Evolutionary conservation across 768 basidiomycete genomes (phyloP).

Genomic region (Lentinula sp.): DNA sequence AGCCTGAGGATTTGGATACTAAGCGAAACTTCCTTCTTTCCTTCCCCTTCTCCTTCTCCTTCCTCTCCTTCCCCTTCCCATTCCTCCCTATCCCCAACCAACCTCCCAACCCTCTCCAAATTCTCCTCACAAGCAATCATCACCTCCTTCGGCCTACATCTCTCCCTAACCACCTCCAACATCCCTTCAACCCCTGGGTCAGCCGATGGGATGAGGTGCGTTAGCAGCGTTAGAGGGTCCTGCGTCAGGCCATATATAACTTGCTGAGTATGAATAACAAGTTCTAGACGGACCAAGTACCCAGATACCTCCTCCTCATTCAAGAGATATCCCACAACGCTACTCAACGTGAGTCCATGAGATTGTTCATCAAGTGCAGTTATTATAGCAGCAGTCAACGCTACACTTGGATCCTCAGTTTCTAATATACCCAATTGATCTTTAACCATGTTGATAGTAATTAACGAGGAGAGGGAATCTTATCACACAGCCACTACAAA

Average conservation of each 20-base stretch:
- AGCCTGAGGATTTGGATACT: constrained; percentile 28
- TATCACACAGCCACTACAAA: background rate
- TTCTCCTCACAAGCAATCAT: constrained; percentile 41
- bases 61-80: constrained; percentile 17
- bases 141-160: constrained; percentile 38
- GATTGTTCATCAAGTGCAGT: constrained; percentile 27
- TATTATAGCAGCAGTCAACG: constrained; percentile 27
- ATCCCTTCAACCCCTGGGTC: constrained; percentile 33
- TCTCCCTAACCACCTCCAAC: constrained; percentile 32
- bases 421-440: too few relatives aligned
- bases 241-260: constrained; percentile 9
- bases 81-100: constrained; percentile 18
- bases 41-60: constrained; percentile 19
- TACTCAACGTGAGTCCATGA: constrained; percentile 21
- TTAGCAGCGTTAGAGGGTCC: constrained; percentile 41
- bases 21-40: constrained; percentile 8
- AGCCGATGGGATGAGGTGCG: constrained; percentile 25
- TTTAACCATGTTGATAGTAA: too few relatives aligned
- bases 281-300: constrained; percentile 5
- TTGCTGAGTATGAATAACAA: too few relatives aligned
- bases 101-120: constrained; percentile 6
- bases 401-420: constrained; percentile 15
- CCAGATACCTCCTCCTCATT: constrained; percentile 16
- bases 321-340: constrained; percentile 22
- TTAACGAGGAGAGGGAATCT: background rate